A percentile compares a stretch with the other conserved stretches of the same genome.
These are phyloP conservation scores for Hansenula lynferdii DNA, from an alignment of 1,139 yeast species.

Conservation along the genomic window DNA sequence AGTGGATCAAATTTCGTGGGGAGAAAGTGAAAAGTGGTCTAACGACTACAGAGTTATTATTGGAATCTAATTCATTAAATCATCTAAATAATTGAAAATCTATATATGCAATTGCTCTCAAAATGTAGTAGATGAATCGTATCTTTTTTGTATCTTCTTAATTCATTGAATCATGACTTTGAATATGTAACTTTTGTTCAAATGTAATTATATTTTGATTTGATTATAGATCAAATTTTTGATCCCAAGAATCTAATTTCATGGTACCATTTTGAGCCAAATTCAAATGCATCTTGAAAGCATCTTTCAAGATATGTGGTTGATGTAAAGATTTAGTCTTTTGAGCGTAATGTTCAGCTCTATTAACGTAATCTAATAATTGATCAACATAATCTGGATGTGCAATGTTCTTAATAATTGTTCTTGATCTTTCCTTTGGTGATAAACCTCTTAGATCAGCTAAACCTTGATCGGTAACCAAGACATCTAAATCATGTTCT, in stretches of 20 bases:
- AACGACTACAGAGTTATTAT: no score
- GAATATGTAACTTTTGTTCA: no score
- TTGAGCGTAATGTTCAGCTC: conserved; percentile 69
- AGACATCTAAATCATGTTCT: conserved; percentile 90
- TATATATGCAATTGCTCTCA: no score
- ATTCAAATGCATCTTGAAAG: conserved; percentile 91
- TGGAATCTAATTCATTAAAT: no score
- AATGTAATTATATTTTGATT: neutral
- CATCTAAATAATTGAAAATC: no score
- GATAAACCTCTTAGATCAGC: conserved; percentile 95
- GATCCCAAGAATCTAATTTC: conserved; percentile 86
- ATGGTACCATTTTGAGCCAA: conserved; percentile 91
- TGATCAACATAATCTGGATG: conserved; percentile 92
- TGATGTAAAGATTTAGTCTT: conserved; percentile 84
- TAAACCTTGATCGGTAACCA: conserved; percentile 94
- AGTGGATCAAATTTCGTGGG: no score
- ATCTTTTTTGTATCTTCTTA: no score
- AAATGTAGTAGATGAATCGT: no score
- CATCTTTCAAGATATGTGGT: conserved; percentile 88
- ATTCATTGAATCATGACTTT: no score
- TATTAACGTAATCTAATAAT: conserved; percentile 76
- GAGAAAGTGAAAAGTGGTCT: no score
- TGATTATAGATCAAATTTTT: conserved; percentile 5
- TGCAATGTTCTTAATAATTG: conserved; percentile 80
- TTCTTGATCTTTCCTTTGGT: conserved; percentile 90